Evolutionary conservation across 2,329 filamentous ascomycete genomes (phyloP).

Genomic region (Trichoderma sp.): DNA sequence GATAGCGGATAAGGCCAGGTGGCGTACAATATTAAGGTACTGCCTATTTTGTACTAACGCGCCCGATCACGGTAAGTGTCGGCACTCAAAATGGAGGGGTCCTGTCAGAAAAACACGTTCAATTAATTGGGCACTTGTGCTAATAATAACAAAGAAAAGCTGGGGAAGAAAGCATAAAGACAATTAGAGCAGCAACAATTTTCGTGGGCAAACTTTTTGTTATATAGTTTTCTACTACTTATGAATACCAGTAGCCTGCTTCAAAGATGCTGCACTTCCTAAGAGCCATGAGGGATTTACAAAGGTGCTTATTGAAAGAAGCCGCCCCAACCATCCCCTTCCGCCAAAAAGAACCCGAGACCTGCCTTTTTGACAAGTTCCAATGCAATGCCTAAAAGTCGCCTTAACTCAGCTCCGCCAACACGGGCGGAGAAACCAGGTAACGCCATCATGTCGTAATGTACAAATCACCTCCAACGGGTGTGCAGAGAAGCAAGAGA

Average conservation of each 20-base stretch:
- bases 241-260: conserved; percentile 20
- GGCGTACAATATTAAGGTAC: background rate
- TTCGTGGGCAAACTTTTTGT: conserved; percentile 9
- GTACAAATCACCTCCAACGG: conserved; percentile 36
- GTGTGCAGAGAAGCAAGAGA: conserved; percentile 32
- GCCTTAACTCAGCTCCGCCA: conserved; percentile 26
- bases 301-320: conserved; percentile 19
- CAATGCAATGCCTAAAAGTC: conserved; percentile 31
- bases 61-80: conserved; percentile 18
- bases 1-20: conserved; percentile 18
- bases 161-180: background rate
- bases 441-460: conserved; percentile 42
- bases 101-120: background rate
- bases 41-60: conserved; percentile 7
- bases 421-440: conserved; percentile 28
- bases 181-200: background rate
- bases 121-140: background rate
- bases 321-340: conserved; percentile 19
- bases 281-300: conserved; percentile 20
- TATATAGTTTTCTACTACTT: conserved; percentile 15
- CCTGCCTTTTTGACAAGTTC: conserved; percentile 18
- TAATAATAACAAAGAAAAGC: background rate
- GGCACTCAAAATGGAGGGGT: conserved; percentile 3
- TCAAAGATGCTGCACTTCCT: conserved; percentile 18
- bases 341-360: conserved; percentile 19